Evolutionary conservation across 805 yeast species (phyloP).

Genomic region (Candida sonorensis): DNA sequence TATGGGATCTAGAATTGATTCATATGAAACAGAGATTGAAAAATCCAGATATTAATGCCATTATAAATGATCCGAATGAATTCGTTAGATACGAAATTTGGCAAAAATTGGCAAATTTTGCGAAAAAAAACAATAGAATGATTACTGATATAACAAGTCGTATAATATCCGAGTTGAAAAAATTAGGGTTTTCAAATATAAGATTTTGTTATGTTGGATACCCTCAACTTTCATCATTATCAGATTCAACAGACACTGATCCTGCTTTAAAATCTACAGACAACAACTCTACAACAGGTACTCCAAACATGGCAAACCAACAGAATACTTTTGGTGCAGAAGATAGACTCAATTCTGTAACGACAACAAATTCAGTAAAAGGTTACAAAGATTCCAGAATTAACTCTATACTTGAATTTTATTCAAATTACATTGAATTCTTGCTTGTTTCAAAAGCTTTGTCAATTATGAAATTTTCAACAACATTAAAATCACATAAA

Average conservation of each 20-base stretch:
- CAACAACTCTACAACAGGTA: constrained; percentile 6
- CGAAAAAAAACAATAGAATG: constrained; percentile 7
- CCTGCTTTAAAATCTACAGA: constrained; percentile 2
- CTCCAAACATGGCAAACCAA: too few relatives aligned
- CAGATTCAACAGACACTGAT: constrained; percentile 7
- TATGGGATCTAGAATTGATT: constrained; percentile 21
- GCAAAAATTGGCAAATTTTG: constrained; percentile 13
- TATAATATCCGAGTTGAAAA: constrained; percentile 16
- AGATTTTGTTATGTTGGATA: constrained; percentile 19
- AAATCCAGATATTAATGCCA: too few relatives aligned
- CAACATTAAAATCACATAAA: constrained; percentile 8
- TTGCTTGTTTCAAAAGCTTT: constrained; percentile 13
- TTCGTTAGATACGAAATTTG: constrained; percentile 15
- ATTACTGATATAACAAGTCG: constrained; percentile 14
- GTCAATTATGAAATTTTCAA: constrained; percentile 12
- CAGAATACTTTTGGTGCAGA: background rate
- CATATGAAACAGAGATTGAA: constrained; percentile 2
- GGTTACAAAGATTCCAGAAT: constrained; percentile 22
- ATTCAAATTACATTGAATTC: constrained; percentile 24
- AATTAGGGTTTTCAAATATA: constrained; percentile 21
- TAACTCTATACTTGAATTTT: constrained; percentile 25
- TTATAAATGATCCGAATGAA: constrained; percentile 13
- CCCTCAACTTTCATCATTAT: constrained; percentile 18
- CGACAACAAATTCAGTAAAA: constrained; percentile 1
- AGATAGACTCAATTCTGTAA: constrained; percentile 2